Evolutionary conservation across 345 rosid genomes (phyloP).

Genomic region (Dipteronia dyeriana): DNA sequence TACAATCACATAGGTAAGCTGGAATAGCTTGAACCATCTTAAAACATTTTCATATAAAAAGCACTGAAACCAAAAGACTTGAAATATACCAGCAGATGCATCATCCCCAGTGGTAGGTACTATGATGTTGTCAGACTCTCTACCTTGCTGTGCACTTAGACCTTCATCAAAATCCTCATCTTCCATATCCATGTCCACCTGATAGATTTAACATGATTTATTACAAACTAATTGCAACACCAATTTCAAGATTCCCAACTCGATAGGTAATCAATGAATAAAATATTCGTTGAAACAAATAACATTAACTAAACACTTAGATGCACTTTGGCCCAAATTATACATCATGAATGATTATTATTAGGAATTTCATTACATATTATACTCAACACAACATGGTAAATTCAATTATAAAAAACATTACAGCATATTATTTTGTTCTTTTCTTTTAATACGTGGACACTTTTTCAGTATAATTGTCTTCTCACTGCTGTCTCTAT

Average conservation of each 20-base stretch:
- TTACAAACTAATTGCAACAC: slow-evolving; percentile 12
- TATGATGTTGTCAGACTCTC: slow-evolving; percentile 33
- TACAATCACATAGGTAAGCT: background rate
- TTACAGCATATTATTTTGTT: too few species aligned
- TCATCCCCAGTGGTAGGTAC: slow-evolving; percentile 35
- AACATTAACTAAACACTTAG: background rate
- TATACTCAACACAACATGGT: too few species aligned
- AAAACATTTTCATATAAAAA: background rate
- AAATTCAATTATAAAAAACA: too few species aligned
- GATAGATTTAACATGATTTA: slow-evolving; percentile 25
- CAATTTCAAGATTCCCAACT: background rate
- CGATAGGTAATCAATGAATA: background rate
- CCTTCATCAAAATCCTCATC: slow-evolving; percentile 55
- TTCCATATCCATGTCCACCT: slow-evolving; percentile 97
- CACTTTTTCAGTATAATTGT: background rate
- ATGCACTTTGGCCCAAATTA: slow-evolving; percentile 8
- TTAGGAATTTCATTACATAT: background rate
- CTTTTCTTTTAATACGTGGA: too few species aligned
- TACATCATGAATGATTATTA: background rate
- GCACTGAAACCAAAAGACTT: slow-evolving; percentile 1
- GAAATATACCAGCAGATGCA: slow-evolving; percentile 44
- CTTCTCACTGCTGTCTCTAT: background rate
- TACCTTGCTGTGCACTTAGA: slow-evolving; percentile 41
- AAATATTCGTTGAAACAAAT: background rate
- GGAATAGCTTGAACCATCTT: background rate